Conservation (phyloP, 139 green algal species). For the Ostreobium quekettii region DNA sequence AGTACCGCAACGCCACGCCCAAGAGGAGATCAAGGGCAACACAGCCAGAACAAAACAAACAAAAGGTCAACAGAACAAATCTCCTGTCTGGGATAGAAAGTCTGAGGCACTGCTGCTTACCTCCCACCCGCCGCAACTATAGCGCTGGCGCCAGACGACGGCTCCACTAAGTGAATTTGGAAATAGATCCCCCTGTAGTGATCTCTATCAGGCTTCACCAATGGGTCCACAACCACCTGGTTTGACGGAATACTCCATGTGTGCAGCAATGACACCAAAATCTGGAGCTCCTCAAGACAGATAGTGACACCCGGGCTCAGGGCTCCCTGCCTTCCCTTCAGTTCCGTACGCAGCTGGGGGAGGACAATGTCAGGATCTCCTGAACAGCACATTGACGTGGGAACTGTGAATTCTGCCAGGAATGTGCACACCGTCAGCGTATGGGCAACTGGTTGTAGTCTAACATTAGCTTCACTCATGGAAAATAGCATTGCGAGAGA, state of each 20-base stretch:
- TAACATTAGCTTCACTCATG: too few relatives aligned
- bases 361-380: background rate
- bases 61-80: too few relatives aligned
- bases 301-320: background rate
- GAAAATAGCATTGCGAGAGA: too few relatives aligned
- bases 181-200: slow-evolving; percentile 61
- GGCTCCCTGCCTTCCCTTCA: background rate
- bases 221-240: slow-evolving; percentile 57
- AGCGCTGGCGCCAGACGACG: background rate
- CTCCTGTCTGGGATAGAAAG: too few relatives aligned
- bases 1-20: too few relatives aligned
- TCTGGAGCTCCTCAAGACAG: slow-evolving; percentile 3
- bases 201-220: slow-evolving; percentile 60
- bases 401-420: too few relatives aligned
- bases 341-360: background rate
- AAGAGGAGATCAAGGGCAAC: too few relatives aligned
- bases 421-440: too few relatives aligned
- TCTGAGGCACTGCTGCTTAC: too few relatives aligned
- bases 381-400: background rate
- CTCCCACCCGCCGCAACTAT: slow-evolving; percentile 4
- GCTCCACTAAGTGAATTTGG: slow-evolving; percentile 42
- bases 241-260: background rate
- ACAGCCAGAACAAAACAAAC: too few relatives aligned
- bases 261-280: background rate
- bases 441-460: too few relatives aligned